phyloP scores from a whole-genome alignment of 768 basidiomycete genomes.

The Rubroboletus satanas region DNA sequence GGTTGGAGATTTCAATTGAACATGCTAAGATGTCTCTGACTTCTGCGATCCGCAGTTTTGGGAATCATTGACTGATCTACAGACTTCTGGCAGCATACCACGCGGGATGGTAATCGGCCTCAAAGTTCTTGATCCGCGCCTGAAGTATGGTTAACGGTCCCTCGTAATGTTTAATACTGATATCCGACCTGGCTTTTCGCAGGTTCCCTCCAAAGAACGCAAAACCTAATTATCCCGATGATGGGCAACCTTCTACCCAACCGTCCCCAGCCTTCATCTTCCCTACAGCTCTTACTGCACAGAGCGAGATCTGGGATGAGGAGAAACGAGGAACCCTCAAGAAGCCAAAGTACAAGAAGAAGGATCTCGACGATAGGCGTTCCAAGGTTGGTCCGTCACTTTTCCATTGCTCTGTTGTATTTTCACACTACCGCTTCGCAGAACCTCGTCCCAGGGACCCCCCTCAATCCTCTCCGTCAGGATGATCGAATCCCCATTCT shows the following conservation, averaged over 20 bases:
- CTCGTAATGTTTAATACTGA: not conserved
- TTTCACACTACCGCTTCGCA: constrained; percentile 27
- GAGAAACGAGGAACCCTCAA: constrained; percentile 49
- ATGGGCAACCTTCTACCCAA: constrained; percentile 23
- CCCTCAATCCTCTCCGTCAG: constrained; percentile 58
- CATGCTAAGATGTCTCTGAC: not conserved
- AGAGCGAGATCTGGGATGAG: constrained; percentile 70
- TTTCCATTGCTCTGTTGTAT: not conserved
- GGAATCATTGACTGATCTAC: constrained; percentile 55
- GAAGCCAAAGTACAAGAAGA: constrained; percentile 71
- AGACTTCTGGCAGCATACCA: constrained; percentile 63
- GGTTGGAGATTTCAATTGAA: constrained; percentile 32
- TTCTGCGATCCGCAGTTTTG: constrained; percentile 38
- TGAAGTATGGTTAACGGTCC: constrained; percentile 52
- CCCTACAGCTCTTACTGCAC: constrained; percentile 58
- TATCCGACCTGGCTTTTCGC: not conserved
- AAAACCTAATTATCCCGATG: constrained; percentile 36
- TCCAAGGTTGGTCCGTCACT: constrained; percentile 49
- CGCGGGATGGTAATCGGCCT: constrained; percentile 76
- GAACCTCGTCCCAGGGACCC: constrained; percentile 76
- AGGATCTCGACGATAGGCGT: constrained; percentile 81
- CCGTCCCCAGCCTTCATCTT: constrained; percentile 34
- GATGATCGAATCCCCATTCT: constrained; percentile 85
- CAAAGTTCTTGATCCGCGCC: constrained; percentile 79
- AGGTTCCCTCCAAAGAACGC: constrained; percentile 87